A percentile compares a stretch with the other conserved stretches of the same genome.
Conservation (phyloP, 495 filamentous ascomycete species). For the Aspergillus kassunensis region DNA sequence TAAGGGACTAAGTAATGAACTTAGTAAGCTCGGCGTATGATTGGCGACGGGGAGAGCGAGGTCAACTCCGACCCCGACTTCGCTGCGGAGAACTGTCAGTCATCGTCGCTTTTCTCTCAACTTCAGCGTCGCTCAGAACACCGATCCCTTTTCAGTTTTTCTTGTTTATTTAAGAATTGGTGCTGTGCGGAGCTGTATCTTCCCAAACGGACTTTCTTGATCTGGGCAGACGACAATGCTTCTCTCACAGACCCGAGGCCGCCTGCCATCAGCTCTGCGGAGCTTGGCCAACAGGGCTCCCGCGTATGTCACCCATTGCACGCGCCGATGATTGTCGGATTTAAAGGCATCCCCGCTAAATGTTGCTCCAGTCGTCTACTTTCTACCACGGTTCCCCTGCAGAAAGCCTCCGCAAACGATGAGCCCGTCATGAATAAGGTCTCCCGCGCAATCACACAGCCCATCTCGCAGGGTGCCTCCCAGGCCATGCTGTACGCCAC, state of each 20-base stretch:
- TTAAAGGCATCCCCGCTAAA: background rate
- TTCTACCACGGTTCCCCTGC: constrained; percentile 43
- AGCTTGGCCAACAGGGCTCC: constrained; percentile 26
- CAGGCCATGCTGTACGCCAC: constrained; percentile 99
- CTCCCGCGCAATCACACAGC: constrained; percentile 83
- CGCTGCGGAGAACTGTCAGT: constrained; percentile 15
- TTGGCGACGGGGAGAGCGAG: constrained; percentile 28
- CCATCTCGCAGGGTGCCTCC: constrained; percentile 94
- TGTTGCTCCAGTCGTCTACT: constrained; percentile 41
- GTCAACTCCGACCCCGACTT: constrained; percentile 29
- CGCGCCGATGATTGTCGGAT: background rate
- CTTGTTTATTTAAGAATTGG: background rate
- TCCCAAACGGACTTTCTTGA: background rate
- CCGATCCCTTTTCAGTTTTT: background rate
- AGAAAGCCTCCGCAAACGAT: constrained; percentile 35
- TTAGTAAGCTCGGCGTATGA: constrained; percentile 23
- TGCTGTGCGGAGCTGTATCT: background rate
- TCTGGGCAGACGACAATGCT: constrained; percentile 29
- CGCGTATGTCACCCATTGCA: constrained; percentile 14
- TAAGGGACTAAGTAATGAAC: background rate
- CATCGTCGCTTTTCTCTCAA: constrained; percentile 13
- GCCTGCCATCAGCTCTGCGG: constrained; percentile 41
- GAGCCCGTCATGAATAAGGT: constrained; percentile 65
- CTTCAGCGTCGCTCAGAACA: constrained; percentile 12
- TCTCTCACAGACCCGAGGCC: constrained; percentile 38